Evolutionary conservation across 1,139 yeast genomes (phyloP).

Genomic region (Geotrichum europaeum): DNA sequence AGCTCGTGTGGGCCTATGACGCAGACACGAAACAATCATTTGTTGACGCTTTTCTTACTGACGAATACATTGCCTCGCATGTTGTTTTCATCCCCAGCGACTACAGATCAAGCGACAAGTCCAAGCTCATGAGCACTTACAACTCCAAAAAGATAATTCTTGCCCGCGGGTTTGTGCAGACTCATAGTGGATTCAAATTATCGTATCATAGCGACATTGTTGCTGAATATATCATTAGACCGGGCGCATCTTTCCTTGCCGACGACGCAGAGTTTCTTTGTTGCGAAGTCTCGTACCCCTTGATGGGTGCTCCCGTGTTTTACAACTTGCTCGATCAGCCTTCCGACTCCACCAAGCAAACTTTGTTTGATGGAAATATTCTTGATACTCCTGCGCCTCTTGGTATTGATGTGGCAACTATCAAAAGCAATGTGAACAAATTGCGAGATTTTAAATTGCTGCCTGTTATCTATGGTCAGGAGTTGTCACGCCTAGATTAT

Average conservation of each 20-base stretch:
- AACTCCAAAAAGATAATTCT: conserved; percentile 55
- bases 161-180: conserved; percentile 49
- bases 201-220: conserved; percentile 44
- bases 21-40: conserved; percentile 43
- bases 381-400: conserved; percentile 16
- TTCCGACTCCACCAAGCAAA: not conserved
- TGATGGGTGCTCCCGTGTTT: conserved; percentile 37
- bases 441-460: conserved; percentile 18
- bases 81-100: conserved; percentile 43
- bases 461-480: conserved; percentile 28
- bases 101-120: conserved; percentile 38
- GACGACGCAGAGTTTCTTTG: conserved; percentile 44
- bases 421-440: conserved; percentile 11
- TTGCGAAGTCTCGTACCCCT: conserved; percentile 43
- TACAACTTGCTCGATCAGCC: conserved; percentile 1
- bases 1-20: conserved; percentile 42
- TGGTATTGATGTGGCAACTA: conserved; percentile 22
- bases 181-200: conserved; percentile 43
- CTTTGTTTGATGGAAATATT: not conserved
- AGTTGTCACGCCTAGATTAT: conserved; percentile 28
- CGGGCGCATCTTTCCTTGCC: conserved; percentile 43
- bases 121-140: conserved; percentile 50
- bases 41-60: conserved; percentile 53
- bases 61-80: conserved; percentile 69
- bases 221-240: conserved; percentile 43